Base-by-base conservation (phyloP, 164 flowering plant species). In the Vitis cinerea region DNA sequence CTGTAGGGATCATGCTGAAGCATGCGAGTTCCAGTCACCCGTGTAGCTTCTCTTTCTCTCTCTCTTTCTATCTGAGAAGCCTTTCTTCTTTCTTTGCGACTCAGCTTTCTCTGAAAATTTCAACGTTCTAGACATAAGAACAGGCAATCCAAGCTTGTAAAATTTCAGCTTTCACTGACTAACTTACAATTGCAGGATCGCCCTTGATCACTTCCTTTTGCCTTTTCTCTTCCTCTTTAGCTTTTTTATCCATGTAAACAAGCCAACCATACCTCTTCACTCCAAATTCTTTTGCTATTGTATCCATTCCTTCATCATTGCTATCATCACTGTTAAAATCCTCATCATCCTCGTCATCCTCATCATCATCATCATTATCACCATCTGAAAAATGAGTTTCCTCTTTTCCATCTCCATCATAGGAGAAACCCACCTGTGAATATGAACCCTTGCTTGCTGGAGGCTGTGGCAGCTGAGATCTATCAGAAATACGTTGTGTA, bases 21-120 rank as follows among this genome's bases (percentile, higher is more conserved):
- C 57, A 79, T 80, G 30, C 88, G 74, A n/a, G 79, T 76, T 70
- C 98, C 99, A 61, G 87, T 70, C 65, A 82, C 8, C 56, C 93
- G 76, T 49, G 93, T 77, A 79, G 90, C 75, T 80, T 93, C 99
- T 80, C 96, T 90, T 72, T 90, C 98, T 74, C 81, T 93, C 77
- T 90, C 98, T 80, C 99, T 87, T 85, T 87, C 99, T 49, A 90
- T 81, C 72, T 89, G 98, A 80, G 98, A 95, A 77, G 83, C 97
- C 77, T 93, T 95, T 74, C 98, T 88, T 77, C 99, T 90, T 73
- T 95, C 99, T 75, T 93, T 95, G 70, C 99, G 99, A 79, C 98
- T 95, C 69, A 93, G 77, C 78, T 95, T 95, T 83, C 85, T 89
- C 99, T 95, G 83, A 17, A 73, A 55, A 55, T 71, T 63, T 48